Evolutionary conservation across 129 eudicot genomes (phyloP), one percentile per base, ranked within the genome.

Genomic region (Tagetes patula): DNA sequence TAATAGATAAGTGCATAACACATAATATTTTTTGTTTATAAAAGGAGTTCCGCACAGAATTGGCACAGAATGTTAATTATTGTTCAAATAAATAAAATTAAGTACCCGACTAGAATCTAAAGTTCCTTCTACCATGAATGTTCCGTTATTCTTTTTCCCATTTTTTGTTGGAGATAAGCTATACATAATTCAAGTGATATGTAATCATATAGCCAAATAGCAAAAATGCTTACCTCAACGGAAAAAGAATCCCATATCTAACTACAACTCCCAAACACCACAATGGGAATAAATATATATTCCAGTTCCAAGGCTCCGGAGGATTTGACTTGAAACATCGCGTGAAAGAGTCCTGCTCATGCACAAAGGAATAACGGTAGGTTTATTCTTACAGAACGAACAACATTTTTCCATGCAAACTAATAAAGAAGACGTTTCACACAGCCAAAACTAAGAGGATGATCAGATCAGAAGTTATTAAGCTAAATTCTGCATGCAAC

Each of bases 231-330:
- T 71, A 95, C 99, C 99, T 91, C 67, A 68, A 69, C 1, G 97
- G 99, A 76, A 95, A 95, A 55, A 95, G 96, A 70, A 95, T 66
- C 36, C 85, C 88, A 77, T 88, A 91, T 91, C 99, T 84, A 36
- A 95, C 88, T 11, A 91, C 81, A 71, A 95, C 96, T 58, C 99
- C 99, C 82, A 88, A 75, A 60, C 99, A 95, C 99, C 99, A 95
- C 85, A 95, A 81, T 67, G 99, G 99, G 82, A 95, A 95, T 54
- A 95, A 82, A 80, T 95, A 95, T 5, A 95, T 64, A 37, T 95
- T 95, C 99, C 99, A 95, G 78, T 91, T 95, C 97, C 99, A 91
- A 12, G 97, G 99, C 79, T 95, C 99, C 38, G 97, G 97, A 52
- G 97, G 87, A 84, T 84, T 91, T 37, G 97, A 95, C 85, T 91